These are phyloP conservation scores for Saccharomyces hybrid DNA, from an alignment of 1,139 yeast genomes.

Conservation along the genomic window DNA sequence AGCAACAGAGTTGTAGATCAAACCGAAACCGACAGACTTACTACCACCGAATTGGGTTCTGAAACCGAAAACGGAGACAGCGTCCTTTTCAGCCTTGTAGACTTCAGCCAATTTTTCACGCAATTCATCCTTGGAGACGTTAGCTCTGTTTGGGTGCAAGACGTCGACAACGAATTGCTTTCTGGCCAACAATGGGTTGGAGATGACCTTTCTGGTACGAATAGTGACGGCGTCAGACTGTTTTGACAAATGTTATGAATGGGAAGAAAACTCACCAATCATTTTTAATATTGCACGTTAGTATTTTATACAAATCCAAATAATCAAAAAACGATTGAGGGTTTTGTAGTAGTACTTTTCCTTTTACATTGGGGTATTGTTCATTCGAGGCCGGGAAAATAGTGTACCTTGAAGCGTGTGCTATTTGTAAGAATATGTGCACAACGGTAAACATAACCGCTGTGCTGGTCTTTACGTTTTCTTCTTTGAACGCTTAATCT, in stretches of 20 bases:
- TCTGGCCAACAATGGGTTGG: conserved; percentile 99
- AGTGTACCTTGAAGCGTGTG: not conserved
- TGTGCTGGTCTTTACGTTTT: not conserved
- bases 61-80: conserved; percentile 98
- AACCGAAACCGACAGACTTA: conserved; percentile 97
- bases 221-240: conserved; percentile 92
- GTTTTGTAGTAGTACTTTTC: not conserved
- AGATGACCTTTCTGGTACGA: conserved; percentile 99
- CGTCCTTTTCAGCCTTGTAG: conserved; percentile 97
- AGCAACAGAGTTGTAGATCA: conserved; percentile 95
- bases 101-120: conserved; percentile 93
- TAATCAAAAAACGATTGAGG: not conserved
- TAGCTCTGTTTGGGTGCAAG: conserved; percentile 98
- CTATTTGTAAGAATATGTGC: not conserved
- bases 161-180: conserved; percentile 99
- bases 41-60: conserved; percentile 99
- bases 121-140: conserved; percentile 98
- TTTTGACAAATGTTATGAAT: conserved; percentile 21
- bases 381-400: not conserved
- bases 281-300: not conserved
- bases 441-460: not conserved
- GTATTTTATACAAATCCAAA: not conserved
- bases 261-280: not conserved
- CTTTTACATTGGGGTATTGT: not conserved
- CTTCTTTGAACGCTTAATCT: not conserved